Evolutionary conservation across 148 eudicot species (phyloP).

Genomic region (Rhododendron ovatum): DNA sequence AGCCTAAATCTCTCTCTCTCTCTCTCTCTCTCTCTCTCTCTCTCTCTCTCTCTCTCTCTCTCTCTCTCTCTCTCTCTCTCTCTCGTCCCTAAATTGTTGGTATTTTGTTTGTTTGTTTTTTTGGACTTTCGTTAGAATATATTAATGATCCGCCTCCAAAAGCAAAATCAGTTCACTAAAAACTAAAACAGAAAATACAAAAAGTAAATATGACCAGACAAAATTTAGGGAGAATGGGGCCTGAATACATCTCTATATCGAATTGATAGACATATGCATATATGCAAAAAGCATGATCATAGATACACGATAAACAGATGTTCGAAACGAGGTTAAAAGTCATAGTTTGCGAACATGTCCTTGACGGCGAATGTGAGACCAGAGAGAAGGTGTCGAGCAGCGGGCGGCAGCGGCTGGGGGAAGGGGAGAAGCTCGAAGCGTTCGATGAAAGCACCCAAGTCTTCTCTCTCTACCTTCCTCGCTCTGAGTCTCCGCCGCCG

Average conservation of each 20-base stretch:
- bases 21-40: no score
- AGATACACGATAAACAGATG: background rate
- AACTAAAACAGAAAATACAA: background rate
- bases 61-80: no score
- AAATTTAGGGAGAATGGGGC: background rate
- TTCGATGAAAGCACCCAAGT: slow-evolving; percentile 72
- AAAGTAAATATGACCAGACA: background rate
- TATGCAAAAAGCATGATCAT: background rate
- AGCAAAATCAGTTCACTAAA: no score
- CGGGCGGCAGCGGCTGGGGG: slow-evolving; percentile 87
- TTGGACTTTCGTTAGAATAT: no score
- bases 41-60: no score
- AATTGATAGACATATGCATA: background rate
- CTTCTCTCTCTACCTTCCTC: slow-evolving; percentile 29
- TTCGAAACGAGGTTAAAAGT: background rate
- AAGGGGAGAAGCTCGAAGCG: slow-evolving; percentile 62
- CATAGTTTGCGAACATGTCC: slow-evolving; percentile 49
- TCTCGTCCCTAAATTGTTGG: no score
- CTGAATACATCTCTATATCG: background rate
- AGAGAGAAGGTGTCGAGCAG: slow-evolving; percentile 51
- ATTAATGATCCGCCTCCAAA: no score
- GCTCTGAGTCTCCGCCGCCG: slow-evolving; percentile 38
- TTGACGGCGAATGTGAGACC: slow-evolving; percentile 59
- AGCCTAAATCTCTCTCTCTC: no score
- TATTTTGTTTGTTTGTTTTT: no score